Base-by-base conservation (phyloP, 202 grass and related monocot genomes). In the Setaria viridis region DNA sequence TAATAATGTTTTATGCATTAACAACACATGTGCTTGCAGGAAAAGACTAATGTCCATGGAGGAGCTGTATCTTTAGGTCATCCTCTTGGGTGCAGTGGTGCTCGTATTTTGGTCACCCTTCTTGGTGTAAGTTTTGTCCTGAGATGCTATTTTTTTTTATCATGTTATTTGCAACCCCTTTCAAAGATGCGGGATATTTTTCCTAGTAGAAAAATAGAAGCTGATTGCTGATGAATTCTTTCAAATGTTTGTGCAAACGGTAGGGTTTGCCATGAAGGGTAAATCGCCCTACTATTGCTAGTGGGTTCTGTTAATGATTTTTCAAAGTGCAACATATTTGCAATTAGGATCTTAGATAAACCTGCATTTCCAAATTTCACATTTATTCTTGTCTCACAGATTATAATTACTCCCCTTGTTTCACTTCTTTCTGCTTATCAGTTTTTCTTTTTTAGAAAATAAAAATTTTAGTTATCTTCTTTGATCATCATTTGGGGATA, bases 51-150 rank as follows among this genome's bases (percentile, higher is more conserved):
- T 68, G 93, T 94, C 32, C 95, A 98, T 84, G 95, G 95, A 13
- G 95, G 95, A 72, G 93, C 93, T 76, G 95, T 98, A 11, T 92
- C 93, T 67, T 77, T 98, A 76, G 95, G 95, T 19, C 95, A 98
- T 62, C 95, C 95, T 85, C 93, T 93, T 79, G 93, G 93, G 42
- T 98, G 93, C 87, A 98, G 95, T 62, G 93, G 95, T 80, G 95
- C 95, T 82, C 93, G 95, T 65, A 95, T 95, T 88, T 87, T 93
- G 83, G 95, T 95, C 64, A 98, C 88, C 21, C 88, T 90, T 73
- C 33, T 90, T 58, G 84, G 88, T 43, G 88, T 90, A 90, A 79
- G 88, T 87, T 16, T 20, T 72, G 20, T 65, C 5, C 29, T 17
- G 30, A 6, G 47, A 50, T 57, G 47, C 46, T 19, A 3, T 9